A percentile compares a stretch with the other conserved stretches of the same genome.
Evolutionary conservation across 768 basidiomycete species (phyloP).

Genomic region (Tephrocybe sp.): DNA sequence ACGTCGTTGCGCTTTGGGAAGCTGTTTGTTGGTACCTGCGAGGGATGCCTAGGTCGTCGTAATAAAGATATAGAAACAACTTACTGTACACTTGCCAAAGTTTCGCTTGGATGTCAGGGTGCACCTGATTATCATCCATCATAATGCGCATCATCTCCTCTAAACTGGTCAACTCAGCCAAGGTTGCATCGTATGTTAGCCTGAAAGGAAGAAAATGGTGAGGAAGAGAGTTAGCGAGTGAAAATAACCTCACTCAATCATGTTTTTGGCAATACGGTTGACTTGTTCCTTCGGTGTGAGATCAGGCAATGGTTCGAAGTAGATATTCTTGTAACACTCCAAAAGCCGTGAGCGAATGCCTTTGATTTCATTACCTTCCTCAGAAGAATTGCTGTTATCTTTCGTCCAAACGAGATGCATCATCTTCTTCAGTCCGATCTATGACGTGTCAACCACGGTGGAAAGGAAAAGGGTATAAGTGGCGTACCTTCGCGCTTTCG

Average conservation of each 20-base stretch:
- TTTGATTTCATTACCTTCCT: slow-evolving; percentile 72
- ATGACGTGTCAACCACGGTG: slow-evolving; percentile 9
- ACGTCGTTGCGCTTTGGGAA: slow-evolving; percentile 85
- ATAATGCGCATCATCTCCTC: slow-evolving; percentile 97
- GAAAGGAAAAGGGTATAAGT: background rate
- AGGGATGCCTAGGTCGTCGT: background rate
- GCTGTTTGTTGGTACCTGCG: slow-evolving; percentile 67
- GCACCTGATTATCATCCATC: slow-evolving; percentile 88
- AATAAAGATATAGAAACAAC: slow-evolving; percentile 25
- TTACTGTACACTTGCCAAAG: slow-evolving; percentile 96
- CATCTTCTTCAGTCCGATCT: slow-evolving; percentile 95
- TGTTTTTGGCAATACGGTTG: slow-evolving; percentile 91
- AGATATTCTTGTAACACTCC: slow-evolving; percentile 85
- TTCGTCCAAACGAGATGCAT: slow-evolving; percentile 96
- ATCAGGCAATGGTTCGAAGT: slow-evolving; percentile 81
- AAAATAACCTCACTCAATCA: slow-evolving; percentile 76
- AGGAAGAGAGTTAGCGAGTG: background rate
- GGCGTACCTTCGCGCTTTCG: slow-evolving; percentile 64
- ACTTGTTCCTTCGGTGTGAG: slow-evolving; percentile 81
- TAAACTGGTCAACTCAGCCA: slow-evolving; percentile 93
- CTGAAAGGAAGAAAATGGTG: slow-evolving; percentile 36
- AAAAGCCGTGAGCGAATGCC: slow-evolving; percentile 85
- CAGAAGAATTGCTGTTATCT: slow-evolving; percentile 74
- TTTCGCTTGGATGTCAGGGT: slow-evolving; percentile 82
- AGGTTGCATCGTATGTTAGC: slow-evolving; percentile 85